These are phyloP conservation scores for Tylopilus vinaceipallidus DNA, from an alignment of 768 basidiomycete species.

Conservation along the genomic window DNA sequence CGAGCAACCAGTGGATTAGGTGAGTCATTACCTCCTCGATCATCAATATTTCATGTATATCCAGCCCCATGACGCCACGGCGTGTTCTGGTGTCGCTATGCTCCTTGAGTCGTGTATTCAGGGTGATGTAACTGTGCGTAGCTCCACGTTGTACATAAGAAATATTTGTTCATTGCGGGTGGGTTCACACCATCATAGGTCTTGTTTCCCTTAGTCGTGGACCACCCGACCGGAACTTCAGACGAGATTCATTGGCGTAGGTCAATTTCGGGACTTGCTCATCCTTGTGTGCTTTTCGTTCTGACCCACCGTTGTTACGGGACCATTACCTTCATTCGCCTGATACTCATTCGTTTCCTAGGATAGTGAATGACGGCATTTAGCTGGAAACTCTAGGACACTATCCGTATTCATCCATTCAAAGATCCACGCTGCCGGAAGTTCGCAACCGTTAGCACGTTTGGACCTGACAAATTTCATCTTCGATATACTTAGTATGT, in stretches of 20 bases:
- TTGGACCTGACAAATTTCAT: slow-evolving; percentile 19
- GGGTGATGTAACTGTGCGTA: slow-evolving; percentile 22
- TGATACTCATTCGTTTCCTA: slow-evolving; percentile 5
- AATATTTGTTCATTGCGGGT: slow-evolving; percentile 8
- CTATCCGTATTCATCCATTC: slow-evolving; percentile 8
- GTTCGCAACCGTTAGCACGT: slow-evolving; percentile 16
- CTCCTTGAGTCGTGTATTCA: slow-evolving; percentile 14
- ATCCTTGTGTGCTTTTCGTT: slow-evolving; percentile 7
- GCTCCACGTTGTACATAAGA: slow-evolving; percentile 18
- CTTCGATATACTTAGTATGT: slow-evolving; percentile 7
- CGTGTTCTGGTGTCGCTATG: slow-evolving; percentile 16
- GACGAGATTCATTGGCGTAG: not conserved
- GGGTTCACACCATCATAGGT: no score
- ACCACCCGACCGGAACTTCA: not conserved
- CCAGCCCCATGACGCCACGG: slow-evolving; percentile 25
- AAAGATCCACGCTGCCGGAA: slow-evolving; percentile 9
- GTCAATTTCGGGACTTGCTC: slow-evolving; percentile 1
- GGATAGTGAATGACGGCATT: slow-evolving; percentile 18
- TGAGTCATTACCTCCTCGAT: slow-evolving; percentile 18
- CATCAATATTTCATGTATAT: slow-evolving; percentile 6
- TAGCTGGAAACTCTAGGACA: slow-evolving; percentile 3
- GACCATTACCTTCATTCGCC: slow-evolving; percentile 7
- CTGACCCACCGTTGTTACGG: not conserved
- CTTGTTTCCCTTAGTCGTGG: no score
- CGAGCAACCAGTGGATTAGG: slow-evolving; percentile 14